Evolutionary conservation across 2,329 filamentous ascomycete genomes (phyloP), one percentile per base, ranked within the genome.

Genomic region (Ceratocystis diversiconidia): DNA sequence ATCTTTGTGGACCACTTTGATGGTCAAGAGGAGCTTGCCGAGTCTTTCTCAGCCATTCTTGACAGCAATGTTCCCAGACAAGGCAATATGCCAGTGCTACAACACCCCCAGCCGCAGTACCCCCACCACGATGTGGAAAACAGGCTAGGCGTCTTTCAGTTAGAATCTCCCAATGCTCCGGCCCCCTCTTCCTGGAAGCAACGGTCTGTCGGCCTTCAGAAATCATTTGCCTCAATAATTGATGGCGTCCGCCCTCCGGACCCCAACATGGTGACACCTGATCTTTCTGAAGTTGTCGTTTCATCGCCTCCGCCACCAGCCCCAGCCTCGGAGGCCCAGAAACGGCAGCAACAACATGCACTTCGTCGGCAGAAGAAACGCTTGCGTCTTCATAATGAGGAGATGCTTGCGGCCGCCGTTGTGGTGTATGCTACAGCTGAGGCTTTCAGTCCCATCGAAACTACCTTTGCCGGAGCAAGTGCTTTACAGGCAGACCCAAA

Each of bases 351-450:
- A 64, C 72, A 79, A 64, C 76, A 77, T 59, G 75, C 74, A 60
- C 70, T 81, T 19, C 76, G 75, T 65, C 77, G 77, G 63, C 78
- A 77, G 69, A 75, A 77, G 64, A 78, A 75, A 66, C 73, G 77
- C 66, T 75, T 75, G n/a, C 72, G 79, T 43, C 76, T 75, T 46
- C 73, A 77, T 17, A 78, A 77, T 17, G 80, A 83, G 71, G 81
- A 83, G 66, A 76, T 78, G 43, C 73, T 82, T 41, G 81, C 81
- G 43, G 78, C 80, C 43, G 81, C 79, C 15, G 80, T 82, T 28
- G 76, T 82, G 28, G 77, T 83, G 22, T 81, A 80, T 68, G 80
- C 81, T 48, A 76, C 80, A 7, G 79, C 76, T 43, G 79, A 79
- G 68, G 76, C 75, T 55, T 71, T 82, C 66, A 79, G 76, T 66